phyloP scores from a whole-genome alignment of 805 yeast species.

The Starmerella khaoyaiensis region DNA sequence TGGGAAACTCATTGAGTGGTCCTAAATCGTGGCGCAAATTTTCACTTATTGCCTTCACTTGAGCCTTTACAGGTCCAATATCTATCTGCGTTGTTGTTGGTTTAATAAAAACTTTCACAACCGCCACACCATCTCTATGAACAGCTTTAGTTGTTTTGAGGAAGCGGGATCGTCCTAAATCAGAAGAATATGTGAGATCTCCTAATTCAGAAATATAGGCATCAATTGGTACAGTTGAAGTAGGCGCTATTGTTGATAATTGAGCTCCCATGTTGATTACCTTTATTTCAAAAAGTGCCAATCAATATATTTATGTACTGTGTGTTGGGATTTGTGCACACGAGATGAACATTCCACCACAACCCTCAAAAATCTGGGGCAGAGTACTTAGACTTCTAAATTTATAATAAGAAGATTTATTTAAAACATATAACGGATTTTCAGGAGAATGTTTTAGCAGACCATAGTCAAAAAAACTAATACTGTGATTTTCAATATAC shows the following conservation, averaged over 20 bases:
- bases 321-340: background rate
- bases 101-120: conserved; percentile 73
- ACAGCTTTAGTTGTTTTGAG: conserved; percentile 73
- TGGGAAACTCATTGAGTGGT: conserved; percentile 28
- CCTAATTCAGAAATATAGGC: conserved; percentile 76
- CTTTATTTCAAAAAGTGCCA: background rate
- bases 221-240: conserved; percentile 81
- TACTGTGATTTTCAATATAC: too few species aligned
- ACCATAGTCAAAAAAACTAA: too few species aligned
- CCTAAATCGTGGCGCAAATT: conserved; percentile 17
- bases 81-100: conserved; percentile 32
- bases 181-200: conserved; percentile 59
- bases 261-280: conserved; percentile 73
- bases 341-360: too few species aligned
- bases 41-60: conserved; percentile 15
- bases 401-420: too few species aligned
- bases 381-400: too few species aligned
- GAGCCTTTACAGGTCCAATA: conserved; percentile 6
- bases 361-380: too few species aligned
- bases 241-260: conserved; percentile 72
- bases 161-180: conserved; percentile 61
- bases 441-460: too few species aligned
- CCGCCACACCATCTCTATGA: conserved; percentile 57
- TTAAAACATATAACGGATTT: too few species aligned
- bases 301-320: background rate